A percentile compares a stretch with the other conserved stretches of the same genome.
These are phyloP conservation scores for Phytophthora uliginosa DNA, from an alignment of 352 stramenopile species.

Conservation along the genomic window DNA sequence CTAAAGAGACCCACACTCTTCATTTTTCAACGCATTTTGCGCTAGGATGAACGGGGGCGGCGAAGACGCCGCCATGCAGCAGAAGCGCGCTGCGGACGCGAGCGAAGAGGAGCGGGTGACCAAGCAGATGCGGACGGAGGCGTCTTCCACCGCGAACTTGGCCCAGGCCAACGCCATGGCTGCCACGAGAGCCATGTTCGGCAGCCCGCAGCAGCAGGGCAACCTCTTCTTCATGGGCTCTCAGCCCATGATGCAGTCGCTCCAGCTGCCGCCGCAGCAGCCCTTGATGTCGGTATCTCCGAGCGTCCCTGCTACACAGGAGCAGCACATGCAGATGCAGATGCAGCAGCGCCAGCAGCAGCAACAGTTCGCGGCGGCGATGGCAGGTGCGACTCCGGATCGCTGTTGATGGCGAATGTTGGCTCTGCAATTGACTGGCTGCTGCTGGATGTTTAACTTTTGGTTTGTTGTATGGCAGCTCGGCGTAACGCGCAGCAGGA, in stretches of 20 bases:
- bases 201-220: slow-evolving; percentile 20
- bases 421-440: neutral
- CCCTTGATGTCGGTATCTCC: slow-evolving; percentile 35
- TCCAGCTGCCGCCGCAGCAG: slow-evolving; percentile 28
- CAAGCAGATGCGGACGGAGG: slow-evolving; percentile 52
- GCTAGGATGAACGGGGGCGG: slow-evolving; percentile 29
- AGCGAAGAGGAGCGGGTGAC: slow-evolving; percentile 34
- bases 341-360: slow-evolving; percentile 51
- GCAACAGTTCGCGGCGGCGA: slow-evolving; percentile 37
- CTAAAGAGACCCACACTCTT: slow-evolving; percentile 15
- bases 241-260: slow-evolving; percentile 43
- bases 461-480: slow-evolving; percentile 10
- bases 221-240: slow-evolving; percentile 40
- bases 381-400: slow-evolving; percentile 30
- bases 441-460: neutral
- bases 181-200: slow-evolving; percentile 30
- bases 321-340: slow-evolving; percentile 45
- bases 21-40: slow-evolving; percentile 7
- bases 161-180: slow-evolving; percentile 39
- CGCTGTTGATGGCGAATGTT: neutral
- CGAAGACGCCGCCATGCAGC: slow-evolving; percentile 22
- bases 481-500: slow-evolving; percentile 39
- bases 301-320: slow-evolving; percentile 34
- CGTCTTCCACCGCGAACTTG: neutral
- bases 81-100: slow-evolving; percentile 31